These are phyloP conservation scores for Microsporum ferrugineum DNA, from an alignment of 2,329 filamentous ascomycete genomes.

Conservation along the genomic window DNA sequence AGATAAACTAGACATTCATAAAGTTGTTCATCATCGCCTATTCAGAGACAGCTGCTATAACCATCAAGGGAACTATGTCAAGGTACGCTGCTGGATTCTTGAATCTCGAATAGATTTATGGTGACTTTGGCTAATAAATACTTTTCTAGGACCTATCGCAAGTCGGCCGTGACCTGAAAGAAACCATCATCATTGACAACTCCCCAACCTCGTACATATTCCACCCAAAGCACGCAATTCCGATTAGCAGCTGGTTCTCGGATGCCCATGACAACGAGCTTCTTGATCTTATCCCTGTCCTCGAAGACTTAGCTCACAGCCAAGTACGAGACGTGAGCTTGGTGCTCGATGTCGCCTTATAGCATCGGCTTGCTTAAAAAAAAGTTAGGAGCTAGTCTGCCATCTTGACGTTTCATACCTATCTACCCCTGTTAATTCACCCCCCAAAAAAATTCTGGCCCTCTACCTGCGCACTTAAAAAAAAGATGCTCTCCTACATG, in stretches of 20 bases:
- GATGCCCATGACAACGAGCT: constrained; percentile 99
- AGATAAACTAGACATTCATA: constrained; percentile 93
- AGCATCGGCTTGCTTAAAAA: constrained; percentile 21
- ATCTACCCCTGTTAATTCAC: background rate
- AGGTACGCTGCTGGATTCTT: constrained; percentile 37
- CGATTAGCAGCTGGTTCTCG: constrained; percentile 99
- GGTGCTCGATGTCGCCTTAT: constrained; percentile 78
- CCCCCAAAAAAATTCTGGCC: background rate
- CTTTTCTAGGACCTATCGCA: constrained; percentile 68
- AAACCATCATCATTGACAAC: constrained; percentile 99
- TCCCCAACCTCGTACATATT: constrained; percentile 99
- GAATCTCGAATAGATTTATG: background rate
- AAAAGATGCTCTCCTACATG: constrained; percentile 1
- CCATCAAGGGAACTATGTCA: constrained; percentile 98
- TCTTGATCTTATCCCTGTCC: constrained; percentile 90
- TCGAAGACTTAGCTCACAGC: constrained; percentile 83
- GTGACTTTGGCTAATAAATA: no score
- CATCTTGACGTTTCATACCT: background rate
- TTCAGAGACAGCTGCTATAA: constrained; percentile 99
- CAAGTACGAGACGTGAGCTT: constrained; percentile 93
- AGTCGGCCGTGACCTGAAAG: constrained; percentile 85
- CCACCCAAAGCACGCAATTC: constrained; percentile 95
- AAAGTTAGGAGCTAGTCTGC: background rate
- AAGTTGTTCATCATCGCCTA: constrained; percentile 87
- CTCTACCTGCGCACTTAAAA: background rate